These are phyloP conservation scores for Daedalea quercina DNA, from an alignment of 768 basidiomycete species.

Conservation along the genomic window DNA sequence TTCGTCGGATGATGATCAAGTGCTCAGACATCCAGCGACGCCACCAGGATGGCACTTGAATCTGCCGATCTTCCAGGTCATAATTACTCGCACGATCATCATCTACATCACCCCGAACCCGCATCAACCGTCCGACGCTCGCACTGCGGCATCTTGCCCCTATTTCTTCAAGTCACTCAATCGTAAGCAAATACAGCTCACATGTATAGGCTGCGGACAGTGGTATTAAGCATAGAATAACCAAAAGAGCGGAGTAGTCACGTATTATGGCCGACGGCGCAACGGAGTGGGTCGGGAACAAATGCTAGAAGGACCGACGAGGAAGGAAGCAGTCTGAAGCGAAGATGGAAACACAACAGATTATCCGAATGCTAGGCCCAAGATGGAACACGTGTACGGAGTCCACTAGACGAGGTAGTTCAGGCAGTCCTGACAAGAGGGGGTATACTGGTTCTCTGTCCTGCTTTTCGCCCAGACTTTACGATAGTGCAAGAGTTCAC, in stretches of 20 bases:
- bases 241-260: conserved; percentile 1
- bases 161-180: no score
- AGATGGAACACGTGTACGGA: background rate
- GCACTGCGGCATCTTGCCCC: no score
- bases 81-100: no score
- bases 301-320: conserved; percentile 4
- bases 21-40: background rate
- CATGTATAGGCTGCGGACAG: background rate
- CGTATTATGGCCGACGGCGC: background rate
- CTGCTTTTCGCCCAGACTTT: conserved; percentile 20
- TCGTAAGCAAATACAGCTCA: no score
- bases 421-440: conserved; percentile 6
- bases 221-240: background rate
- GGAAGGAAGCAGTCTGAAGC: conserved; percentile 3
- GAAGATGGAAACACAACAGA: conserved; percentile 3
- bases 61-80: background rate
- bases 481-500: conserved; percentile 19
- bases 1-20: background rate
- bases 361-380: conserved; percentile 5
- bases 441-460: conserved; percentile 23
- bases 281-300: background rate
- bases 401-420: background rate
- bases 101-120: no score
- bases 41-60: background rate
- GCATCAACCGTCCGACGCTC: no score